Base-by-base conservation (phyloP, 805 yeast species). In the Kodamaea kaohsiungensis region DNA sequence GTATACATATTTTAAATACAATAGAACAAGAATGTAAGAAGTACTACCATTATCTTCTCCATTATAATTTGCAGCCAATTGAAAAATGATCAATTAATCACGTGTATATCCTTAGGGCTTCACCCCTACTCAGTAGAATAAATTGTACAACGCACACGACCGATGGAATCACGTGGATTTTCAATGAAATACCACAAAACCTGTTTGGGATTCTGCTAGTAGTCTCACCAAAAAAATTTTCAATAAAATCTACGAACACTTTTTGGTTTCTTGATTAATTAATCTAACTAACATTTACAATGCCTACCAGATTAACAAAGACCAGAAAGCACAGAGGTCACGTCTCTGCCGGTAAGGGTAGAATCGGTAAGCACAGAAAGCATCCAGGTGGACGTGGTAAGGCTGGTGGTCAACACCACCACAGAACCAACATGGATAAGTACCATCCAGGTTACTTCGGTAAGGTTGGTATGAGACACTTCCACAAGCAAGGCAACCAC, bases 361-460 rank as follows among this genome's bases (percentile, higher is more conserved):
- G 99, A 87, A 83, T 95, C 82, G 99, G 99, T 83, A 95, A 95
- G 89, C 99, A 95, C 96, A 92, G 99, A 91, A 95, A 95, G 96
- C 95, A 89, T 75, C 98, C 99, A 68, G 99, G 99, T 95, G 99
- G 99, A 85, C 92, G 98, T 84, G 99, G 99, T 95, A 93, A 83
- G 92, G 99, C 99, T 79, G 99, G 99, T 93, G 99, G 99, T 91
- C 93, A 85, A 84, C 98, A 93, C 83, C 99, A 95, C 84, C 99
- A 95, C 97, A 91, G 99, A 87, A 92, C 95, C 80, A 95, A 95
- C 87, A 82, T 95, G 85, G 99, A 95, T 82, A 95, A 93, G 83
- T 95, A 89, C 97, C 99, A 95, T 82, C 99, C 99, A 75, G 99
- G 99, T 91, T 95, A 95, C 93, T 95, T 95, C 84, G 99, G 99